Base-by-base conservation (phyloP, 179 eudicot species). In the Beta macrorhiza region DNA sequence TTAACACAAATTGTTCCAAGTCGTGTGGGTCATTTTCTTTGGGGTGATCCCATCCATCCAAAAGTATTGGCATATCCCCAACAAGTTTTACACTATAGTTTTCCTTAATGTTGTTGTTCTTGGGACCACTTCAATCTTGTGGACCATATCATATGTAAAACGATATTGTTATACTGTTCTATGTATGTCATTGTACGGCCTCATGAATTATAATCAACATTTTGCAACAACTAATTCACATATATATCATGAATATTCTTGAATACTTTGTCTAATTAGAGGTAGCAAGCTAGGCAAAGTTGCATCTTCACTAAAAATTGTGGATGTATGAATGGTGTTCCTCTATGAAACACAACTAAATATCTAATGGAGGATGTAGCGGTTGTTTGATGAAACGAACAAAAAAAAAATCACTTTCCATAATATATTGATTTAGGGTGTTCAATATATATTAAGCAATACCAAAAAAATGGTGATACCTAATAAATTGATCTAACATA, bases 21-120 rank as follows among this genome's bases (percentile, higher is more conserved):
- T 73, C 19, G 56, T 74, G 63, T 74, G 77, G 63, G 77, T 74
- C 77, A 8, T 58, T 74, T 15, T 74, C 77, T 12, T 55, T 74
- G 64, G 51, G 51, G 29, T 74, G 77, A 74, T 74, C 62, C 77
- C 77, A 74, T 58, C 61, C 7, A 55, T 42, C 16, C 49, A 55
- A 52, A 74, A 57, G 77, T 74, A 74, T 56, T 55, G 51, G 65
- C 49, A 74, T 74, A 55, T 74, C 77, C 22, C 77, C 47, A 74
- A 29, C 63, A 74, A 29, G 0, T 10, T 55, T 74, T 55, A 53
- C 77, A 55, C 20, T 32, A 56, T 16, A 25, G 16, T 14, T 74
- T 2, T 20, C 22, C 29, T 74, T 47, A 14, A 12, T 65, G 20
- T 4, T 55, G 37, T 32, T 56, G 47, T 51, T 52, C 19, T 22